phyloP scores from a whole-genome alignment of 495 filamentous ascomycete species.

The Penicillium maclennaniae region DNA sequence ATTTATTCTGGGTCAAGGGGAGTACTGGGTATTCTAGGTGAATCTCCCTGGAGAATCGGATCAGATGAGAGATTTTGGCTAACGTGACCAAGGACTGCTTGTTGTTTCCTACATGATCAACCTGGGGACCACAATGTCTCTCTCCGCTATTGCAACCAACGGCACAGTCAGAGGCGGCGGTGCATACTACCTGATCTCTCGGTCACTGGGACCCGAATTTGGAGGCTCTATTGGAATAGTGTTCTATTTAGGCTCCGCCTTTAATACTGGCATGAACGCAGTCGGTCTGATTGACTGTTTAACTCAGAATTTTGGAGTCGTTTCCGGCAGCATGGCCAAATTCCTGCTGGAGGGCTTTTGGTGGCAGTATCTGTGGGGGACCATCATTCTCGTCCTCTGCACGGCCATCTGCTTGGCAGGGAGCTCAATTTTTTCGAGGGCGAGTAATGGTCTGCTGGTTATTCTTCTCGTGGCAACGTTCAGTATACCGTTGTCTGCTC shows the following conservation, averaged over 20 bases:
- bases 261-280: slow-evolving; percentile 87
- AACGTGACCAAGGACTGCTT: slow-evolving; percentile 56
- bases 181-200: slow-evolving; percentile 85
- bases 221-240: slow-evolving; percentile 89
- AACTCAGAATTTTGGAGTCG: slow-evolving; percentile 66
- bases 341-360: slow-evolving; percentile 69
- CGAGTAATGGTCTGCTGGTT: slow-evolving; percentile 73
- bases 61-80: slow-evolving; percentile 4
- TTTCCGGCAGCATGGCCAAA: slow-evolving; percentile 54
- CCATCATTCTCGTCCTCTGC: slow-evolving; percentile 66
- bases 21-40: slow-evolving; percentile 76
- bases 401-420: slow-evolving; percentile 76
- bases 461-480: slow-evolving; percentile 71
- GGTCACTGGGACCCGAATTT: slow-evolving; percentile 83
- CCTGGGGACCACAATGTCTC: slow-evolving; percentile 77
- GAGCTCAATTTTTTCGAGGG: slow-evolving; percentile 74
- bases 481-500: slow-evolving; percentile 74
- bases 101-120: slow-evolving; percentile 71
- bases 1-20: slow-evolving; percentile 77
- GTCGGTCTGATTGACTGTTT: slow-evolving; percentile 84
- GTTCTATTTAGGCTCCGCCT: slow-evolving; percentile 78
- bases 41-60: slow-evolving; percentile 1
- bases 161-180: slow-evolving; percentile 85
- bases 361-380: slow-evolving; percentile 78
- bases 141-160: slow-evolving; percentile 87